phyloP scores from a whole-genome alignment of 352 stramenopile species.

The Aphanomyces invadans region DNA sequence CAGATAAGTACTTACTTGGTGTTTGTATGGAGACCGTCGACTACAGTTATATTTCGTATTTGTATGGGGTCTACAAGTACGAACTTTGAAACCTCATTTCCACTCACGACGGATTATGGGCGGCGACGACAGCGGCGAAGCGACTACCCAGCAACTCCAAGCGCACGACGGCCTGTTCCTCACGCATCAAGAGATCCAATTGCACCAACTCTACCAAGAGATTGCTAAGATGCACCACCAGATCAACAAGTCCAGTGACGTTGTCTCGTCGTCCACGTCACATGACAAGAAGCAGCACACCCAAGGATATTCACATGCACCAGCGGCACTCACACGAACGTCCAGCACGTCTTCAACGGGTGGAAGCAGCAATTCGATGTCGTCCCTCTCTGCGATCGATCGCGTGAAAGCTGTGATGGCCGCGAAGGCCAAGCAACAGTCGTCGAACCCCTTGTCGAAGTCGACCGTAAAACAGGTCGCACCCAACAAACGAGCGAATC shows the following conservation, averaged over 20 bases:
- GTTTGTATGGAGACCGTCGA: slow-evolving; percentile 8
- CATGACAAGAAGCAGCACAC: no score
- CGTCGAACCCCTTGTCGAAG: slow-evolving; percentile 15
- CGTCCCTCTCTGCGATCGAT: slow-evolving; percentile 52
- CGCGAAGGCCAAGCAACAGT: slow-evolving; percentile 45
- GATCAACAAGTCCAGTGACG: background rate
- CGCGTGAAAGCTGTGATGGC: slow-evolving; percentile 71
- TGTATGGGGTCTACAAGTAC: background rate
- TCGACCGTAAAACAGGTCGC: slow-evolving; percentile 21
- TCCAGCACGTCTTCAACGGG: slow-evolving; percentile 18
- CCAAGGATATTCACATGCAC: slow-evolving; percentile 32
- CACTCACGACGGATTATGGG: background rate
- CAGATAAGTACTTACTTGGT: no score
- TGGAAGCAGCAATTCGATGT: slow-evolving; percentile 7
- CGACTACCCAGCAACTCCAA: slow-evolving; percentile 69
- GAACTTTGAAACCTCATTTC: slow-evolving; percentile 2
- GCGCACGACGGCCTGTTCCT: slow-evolving; percentile 63
- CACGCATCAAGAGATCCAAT: slow-evolving; percentile 65
- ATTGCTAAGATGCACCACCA: slow-evolving; percentile 24
- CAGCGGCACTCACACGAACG: slow-evolving; percentile 32
- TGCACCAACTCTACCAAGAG: slow-evolving; percentile 57
- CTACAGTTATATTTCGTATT: background rate
- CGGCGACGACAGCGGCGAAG: slow-evolving; percentile 1
- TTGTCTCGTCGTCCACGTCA: slow-evolving; percentile 1
- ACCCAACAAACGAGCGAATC: slow-evolving; percentile 63